Conservation (phyloP, 2,329 filamentous ascomycete genomes). For the Aurifilum marmelostoma region DNA sequence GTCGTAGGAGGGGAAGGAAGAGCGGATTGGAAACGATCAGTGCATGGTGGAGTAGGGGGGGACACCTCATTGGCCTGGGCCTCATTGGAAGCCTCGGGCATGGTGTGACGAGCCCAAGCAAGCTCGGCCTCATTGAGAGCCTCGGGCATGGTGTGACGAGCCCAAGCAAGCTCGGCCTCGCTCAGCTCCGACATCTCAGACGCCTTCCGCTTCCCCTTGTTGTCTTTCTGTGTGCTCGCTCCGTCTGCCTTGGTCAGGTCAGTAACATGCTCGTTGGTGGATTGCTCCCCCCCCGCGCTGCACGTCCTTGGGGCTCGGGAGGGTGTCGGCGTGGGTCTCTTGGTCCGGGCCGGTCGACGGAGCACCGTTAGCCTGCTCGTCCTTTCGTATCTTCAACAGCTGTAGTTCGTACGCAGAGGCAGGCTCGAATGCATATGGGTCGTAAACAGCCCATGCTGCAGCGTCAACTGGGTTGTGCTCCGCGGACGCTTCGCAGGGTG, state of each 20-base stretch:
- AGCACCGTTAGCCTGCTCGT: neutral
- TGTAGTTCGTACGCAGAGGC: constrained; percentile 22
- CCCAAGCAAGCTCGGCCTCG: constrained; percentile 19
- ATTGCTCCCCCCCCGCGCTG: neutral
- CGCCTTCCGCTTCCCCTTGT: constrained; percentile 25
- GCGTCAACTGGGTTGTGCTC: neutral
- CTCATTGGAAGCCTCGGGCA: neutral
- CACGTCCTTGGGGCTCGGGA: neutral
- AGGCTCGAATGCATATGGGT: neutral
- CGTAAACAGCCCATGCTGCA: neutral
- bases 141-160: neutral
- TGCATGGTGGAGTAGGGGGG: neutral
- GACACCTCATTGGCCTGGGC: neutral
- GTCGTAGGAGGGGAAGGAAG: constrained; percentile 24
- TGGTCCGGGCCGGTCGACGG: neutral
- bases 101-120: constrained; percentile 11
- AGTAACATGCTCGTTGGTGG: neutral
- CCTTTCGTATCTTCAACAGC: constrained; percentile 1
- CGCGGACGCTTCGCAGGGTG: neutral
- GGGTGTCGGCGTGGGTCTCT: neutral
- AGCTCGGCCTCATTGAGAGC: constrained; percentile 6
- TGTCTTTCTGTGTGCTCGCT: neutral
- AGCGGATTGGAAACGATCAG: neutral
- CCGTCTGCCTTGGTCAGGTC: neutral
- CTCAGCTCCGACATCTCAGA: constrained; percentile 22